phyloP scores from a whole-genome alignment of 2,329 filamentous ascomycete species.

The Oidium heveae region DNA sequence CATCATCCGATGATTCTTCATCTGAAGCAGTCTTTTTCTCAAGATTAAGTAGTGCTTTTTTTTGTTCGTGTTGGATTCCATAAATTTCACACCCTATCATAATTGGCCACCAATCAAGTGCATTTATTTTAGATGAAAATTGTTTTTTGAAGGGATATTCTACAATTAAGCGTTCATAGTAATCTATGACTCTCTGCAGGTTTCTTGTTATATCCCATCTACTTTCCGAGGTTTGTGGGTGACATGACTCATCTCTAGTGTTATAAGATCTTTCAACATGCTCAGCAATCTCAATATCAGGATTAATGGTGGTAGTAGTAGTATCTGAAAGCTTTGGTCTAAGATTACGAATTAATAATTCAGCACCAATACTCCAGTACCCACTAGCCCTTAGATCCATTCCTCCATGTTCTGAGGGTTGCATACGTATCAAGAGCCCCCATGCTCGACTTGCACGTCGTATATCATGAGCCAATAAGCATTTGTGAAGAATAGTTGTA shows the following conservation, averaged over 20 bases:
- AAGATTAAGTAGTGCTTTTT: constrained; percentile 18
- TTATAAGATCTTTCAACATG: no score
- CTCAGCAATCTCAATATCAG: no score
- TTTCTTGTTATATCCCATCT: constrained; percentile 21
- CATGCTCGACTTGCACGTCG: constrained; percentile 48
- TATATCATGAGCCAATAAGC: constrained; percentile 45
- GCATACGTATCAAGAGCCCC: constrained; percentile 42
- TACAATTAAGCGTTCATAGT: constrained; percentile 56
- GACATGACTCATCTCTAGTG: no score
- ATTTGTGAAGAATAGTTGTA: constrained; percentile 44
- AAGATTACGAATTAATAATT: constrained; percentile 45
- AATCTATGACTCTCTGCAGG: constrained; percentile 33
- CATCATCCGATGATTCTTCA: constrained; percentile 5
- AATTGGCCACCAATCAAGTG: constrained; percentile 57
- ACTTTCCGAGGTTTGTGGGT: not conserved
- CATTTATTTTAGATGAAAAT: constrained; percentile 32
- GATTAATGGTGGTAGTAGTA: no score
- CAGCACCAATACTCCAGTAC: constrained; percentile 65
- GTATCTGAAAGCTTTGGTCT: no score
- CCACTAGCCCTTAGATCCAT: constrained; percentile 44
- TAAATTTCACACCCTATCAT: constrained; percentile 66
- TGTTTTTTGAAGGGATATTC: constrained; percentile 44
- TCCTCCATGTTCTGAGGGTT: constrained; percentile 22
- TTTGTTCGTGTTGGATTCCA: constrained; percentile 36
- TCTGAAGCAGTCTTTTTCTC: constrained; percentile 12